Conservation (phyloP, 73 alveolate species). For the Tetrahymena malaccensis region DNA sequence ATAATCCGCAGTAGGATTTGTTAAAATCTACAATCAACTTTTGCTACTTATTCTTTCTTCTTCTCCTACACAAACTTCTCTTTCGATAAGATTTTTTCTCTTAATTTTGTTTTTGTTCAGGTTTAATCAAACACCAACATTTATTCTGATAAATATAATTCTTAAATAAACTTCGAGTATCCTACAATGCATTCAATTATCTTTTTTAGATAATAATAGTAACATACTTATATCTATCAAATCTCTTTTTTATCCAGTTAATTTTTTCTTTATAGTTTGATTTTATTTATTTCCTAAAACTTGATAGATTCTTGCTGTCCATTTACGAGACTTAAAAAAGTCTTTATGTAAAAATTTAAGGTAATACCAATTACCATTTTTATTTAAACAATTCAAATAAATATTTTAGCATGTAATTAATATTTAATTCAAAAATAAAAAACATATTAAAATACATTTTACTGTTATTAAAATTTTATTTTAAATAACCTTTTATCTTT, state of each 20-base stretch:
- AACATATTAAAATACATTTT: not conserved
- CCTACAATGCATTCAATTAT: not conserved
- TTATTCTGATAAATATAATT: not conserved
- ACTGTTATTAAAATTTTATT: not conserved
- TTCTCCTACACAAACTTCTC: not conserved
- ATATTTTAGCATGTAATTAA: not conserved
- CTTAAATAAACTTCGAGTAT: not conserved
- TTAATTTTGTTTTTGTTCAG: not conserved
- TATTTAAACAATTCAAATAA: too few relatives aligned
- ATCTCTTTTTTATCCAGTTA: not conserved
- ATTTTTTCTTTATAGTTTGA: not conserved
- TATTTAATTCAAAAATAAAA: not conserved
- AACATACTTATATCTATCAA: not conserved
- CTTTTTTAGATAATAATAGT: not conserved
- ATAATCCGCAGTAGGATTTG: not conserved
- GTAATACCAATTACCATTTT: not conserved
- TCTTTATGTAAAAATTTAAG: too few relatives aligned
- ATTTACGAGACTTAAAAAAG: not conserved
- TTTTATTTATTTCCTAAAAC: not conserved
- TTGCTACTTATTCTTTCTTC: not conserved
- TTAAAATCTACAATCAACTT: not conserved
- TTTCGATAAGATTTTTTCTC: not conserved
- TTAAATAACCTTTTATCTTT: not conserved
- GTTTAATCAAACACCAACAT: not conserved
- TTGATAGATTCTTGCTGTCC: not conserved